Base-by-base conservation (phyloP, 148 eudicot species). In the Rhododendron henanense region DNA sequence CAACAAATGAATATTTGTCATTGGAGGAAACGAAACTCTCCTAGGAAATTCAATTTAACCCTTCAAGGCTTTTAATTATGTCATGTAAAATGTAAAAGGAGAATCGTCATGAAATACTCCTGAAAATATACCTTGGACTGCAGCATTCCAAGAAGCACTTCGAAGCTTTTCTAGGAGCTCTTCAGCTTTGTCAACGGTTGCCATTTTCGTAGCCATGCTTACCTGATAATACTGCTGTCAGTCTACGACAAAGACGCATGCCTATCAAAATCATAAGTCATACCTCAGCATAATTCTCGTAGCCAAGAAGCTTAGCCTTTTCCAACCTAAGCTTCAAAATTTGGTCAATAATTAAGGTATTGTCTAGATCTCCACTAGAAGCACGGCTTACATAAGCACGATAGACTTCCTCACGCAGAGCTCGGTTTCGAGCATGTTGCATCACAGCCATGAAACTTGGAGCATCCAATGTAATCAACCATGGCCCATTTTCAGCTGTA, bases 121-220 rank as follows among this genome's bases (percentile, higher is more conserved):
- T 3, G 21, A 76, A 76, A 76, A 6, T 31, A 74, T 91, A 97
- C 99, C 99, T 91, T 94, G 93, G 78, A 93, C 93, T 51, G 99
- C 98, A 88, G 98, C 94, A 87, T 93, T 74, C 99, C 99, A 97
- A 74, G 98, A 95, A 84, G 99, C 98, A 89, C 84, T 87, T 71
- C 98, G 94, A 87, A 97, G 93, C 91, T 94, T 93, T 92, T 95
- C 99, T 44, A 95, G 90, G 79, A 97, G 98, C 88, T 95, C 96
- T 90, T 91, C 93, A 85, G 95, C 99, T 92, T 91, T 95, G 59
- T 93, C 95, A 83, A 95, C 95, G 69, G 98, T 97, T 51, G 99
- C 99, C 99, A 97, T 95, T 92, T 95, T 97, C 90, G 93, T 94
- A 67, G 98, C 98, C 99, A 97, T 95, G 90, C 99, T 97, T 81